Conservation (phyloP, 371 early-diverging fungal species). For the Nosema muscidifuracis region DNA sequence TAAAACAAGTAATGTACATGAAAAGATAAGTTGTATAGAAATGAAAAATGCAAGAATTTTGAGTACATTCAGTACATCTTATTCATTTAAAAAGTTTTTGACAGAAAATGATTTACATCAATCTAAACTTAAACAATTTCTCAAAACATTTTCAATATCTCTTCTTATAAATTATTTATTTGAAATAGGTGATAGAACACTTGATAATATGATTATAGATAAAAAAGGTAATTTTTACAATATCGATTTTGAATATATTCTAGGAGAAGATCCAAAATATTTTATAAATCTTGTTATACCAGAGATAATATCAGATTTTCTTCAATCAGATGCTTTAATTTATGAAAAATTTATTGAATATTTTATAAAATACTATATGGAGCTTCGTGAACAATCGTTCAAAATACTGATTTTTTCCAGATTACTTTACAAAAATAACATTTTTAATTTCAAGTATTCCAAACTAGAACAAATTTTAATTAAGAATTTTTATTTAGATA, state of each 20-base stretch:
- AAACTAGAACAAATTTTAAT: neutral
- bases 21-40: slow-evolving; percentile 4
- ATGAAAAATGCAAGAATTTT: slow-evolving; percentile 13
- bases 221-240: slow-evolving; percentile 74
- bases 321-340: slow-evolving; percentile 5
- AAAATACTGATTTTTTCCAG: neutral
- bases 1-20: neutral
- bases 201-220: slow-evolving; percentile 84
- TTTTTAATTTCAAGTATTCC: neutral
- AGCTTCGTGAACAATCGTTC: neutral
- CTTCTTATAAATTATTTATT: slow-evolving; percentile 89
- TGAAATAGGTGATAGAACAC: slow-evolving; percentile 94
- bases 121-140: slow-evolving; percentile 4
- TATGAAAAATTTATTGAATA: slow-evolving; percentile 13
- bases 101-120: neutral
- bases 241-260: slow-evolving; percentile 90
- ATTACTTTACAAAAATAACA: neutral
- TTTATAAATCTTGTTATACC: slow-evolving; percentile 80
- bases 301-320: slow-evolving; percentile 10
- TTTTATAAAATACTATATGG: neutral
- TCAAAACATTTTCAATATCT: slow-evolving; percentile 64
- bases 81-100: neutral
- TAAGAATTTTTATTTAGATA: neutral
- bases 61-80: neutral
- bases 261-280: slow-evolving; percentile 91